A percentile compares a stretch with the other conserved stretches of the same genome.
phyloP scores from a whole-genome alignment of 345 rosid genomes.

The Salix arbutifolia region DNA sequence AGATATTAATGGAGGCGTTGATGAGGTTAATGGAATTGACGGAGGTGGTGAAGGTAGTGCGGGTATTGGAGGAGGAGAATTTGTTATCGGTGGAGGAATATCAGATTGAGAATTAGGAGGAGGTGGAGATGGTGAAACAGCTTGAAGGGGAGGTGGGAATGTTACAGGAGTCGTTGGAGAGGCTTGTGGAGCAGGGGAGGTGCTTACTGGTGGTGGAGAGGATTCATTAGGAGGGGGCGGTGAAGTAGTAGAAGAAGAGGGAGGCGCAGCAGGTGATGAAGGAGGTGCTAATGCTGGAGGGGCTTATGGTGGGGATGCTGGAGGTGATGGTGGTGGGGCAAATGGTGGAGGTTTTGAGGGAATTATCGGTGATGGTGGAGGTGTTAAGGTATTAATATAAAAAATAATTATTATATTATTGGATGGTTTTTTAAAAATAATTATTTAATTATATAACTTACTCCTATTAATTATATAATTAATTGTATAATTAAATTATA shows the following conservation, averaged over 20 bases:
- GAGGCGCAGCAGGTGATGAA: slow-evolving; percentile 27
- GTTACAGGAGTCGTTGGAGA: slow-evolving; percentile 43
- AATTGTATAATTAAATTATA: too few species aligned
- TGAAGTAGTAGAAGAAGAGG: slow-evolving; percentile 19
- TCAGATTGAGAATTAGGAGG: slow-evolving; percentile 32
- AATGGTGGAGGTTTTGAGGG: slow-evolving; percentile 35
- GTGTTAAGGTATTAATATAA: too few species aligned
- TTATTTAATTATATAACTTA: too few species aligned
- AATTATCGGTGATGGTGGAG: slow-evolving; percentile 27
- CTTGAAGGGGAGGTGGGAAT: slow-evolving; percentile 53
- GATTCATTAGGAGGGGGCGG: slow-evolving; percentile 38
- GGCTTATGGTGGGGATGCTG: slow-evolving; percentile 40
- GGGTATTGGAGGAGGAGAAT: slow-evolving; percentile 37
- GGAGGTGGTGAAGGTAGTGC: slow-evolving; percentile 46
- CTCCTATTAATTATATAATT: too few species aligned
- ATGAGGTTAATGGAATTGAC: slow-evolving; percentile 45
- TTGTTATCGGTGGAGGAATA: slow-evolving; percentile 42
- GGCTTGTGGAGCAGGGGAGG: slow-evolving; percentile 47
- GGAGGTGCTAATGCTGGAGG: slow-evolving; percentile 42
- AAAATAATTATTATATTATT: too few species aligned
- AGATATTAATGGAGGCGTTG: slow-evolving; percentile 38
- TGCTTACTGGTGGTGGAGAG: slow-evolving; percentile 51
- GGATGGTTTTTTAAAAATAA: too few species aligned
- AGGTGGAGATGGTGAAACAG: slow-evolving; percentile 36
- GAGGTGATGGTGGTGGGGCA: slow-evolving; percentile 36